These are phyloP conservation scores for Penicillium salamii DNA, from an alignment of 495 filamentous ascomycete species.

Conservation along the genomic window DNA sequence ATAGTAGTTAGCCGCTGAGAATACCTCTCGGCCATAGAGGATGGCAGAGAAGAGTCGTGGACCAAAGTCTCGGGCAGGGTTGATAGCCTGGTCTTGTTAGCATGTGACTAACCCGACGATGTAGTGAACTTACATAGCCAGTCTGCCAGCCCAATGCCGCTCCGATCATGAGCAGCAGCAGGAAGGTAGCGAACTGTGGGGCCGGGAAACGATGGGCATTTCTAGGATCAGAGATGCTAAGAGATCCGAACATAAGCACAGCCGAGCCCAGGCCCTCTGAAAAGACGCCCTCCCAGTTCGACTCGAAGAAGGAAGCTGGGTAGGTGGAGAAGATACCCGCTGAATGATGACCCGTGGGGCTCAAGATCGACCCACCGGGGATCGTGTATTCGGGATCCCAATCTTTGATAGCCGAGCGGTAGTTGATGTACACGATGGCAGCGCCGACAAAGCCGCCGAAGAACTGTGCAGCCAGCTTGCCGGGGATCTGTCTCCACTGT, in stretches of 20 bases:
- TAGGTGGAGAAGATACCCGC: conserved; percentile 38
- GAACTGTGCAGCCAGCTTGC: conserved; percentile 30
- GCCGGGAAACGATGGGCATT: conserved; percentile 28
- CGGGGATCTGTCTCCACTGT: conserved; percentile 31
- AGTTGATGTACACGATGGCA: conserved; percentile 34
- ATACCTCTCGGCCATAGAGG: conserved; percentile 32
- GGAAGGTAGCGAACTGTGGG: conserved; percentile 29
- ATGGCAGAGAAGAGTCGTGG: conserved; percentile 35
- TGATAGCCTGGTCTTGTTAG: conserved; percentile 27
- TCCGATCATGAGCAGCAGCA: conserved; percentile 32
- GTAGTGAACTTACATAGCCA: conserved; percentile 28
- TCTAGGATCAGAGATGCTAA: conserved; percentile 27
- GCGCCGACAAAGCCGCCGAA: conserved; percentile 35
- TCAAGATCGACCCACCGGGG: conserved; percentile 34
- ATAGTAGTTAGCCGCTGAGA: conserved; percentile 30
- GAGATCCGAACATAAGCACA: conserved; percentile 32
- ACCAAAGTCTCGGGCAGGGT: conserved; percentile 35
- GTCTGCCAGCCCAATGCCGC: conserved; percentile 37
- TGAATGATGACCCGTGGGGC: conserved; percentile 32
- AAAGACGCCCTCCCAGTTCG: conserved; percentile 37
- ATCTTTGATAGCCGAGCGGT: conserved; percentile 31
- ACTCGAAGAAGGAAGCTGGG: conserved; percentile 21
- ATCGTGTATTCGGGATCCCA: conserved; percentile 41
- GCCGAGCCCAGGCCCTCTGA: conserved; percentile 30
- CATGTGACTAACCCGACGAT: background rate